Base-by-base conservation (phyloP, 805 yeast genomes). In the Blastobotrys parvus region DNA sequence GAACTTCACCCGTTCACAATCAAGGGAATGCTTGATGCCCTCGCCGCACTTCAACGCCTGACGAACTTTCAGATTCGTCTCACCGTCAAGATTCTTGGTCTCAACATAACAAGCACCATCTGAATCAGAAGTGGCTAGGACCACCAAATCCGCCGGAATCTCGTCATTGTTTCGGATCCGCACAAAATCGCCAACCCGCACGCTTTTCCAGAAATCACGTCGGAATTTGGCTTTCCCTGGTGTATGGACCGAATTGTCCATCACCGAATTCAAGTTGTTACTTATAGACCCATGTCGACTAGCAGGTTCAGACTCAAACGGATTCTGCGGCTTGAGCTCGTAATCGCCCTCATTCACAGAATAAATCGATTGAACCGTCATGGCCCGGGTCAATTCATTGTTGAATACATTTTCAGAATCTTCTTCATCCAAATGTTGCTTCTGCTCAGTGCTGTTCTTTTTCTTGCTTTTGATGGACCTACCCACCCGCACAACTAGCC, bases 101-200 rank as follows among this genome's bases (percentile, higher is more conserved):
- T 80, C 94, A 29, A 82, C 77, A 50, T 71, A 78, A 58, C 82
- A 80, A 41, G 80, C 76, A 45, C 78, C 79, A 52, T 85, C 94
- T 3, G 74, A 74, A 52, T 79, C 86, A 20, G 85, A 77, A 0
- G 90, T 78, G 5, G 87, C 70, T 21, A 84, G 63, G 18, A 84
- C 71, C 16, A 80, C 65, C 29, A 83, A 61, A 61, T 84, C 94
- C 22, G 89, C 94, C 1, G 94, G 94, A 34, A 84, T 73, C 58
- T 80, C 84, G 50, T 82, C 89, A 60, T 83, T 79, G 51, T 78
- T 77, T 45, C 78, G 68, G 17, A 84, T 70, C 43, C 87, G 70
- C 25, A 84, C 68, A 47, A 82, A 65, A 57, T 85, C 94, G 35
- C 94, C 94, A 17, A 84, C 92, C 41, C 71, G 71, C 23, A 83